Percentiles rank a stretch among this genome's conserved stretches.
phyloP scores from a whole-genome alignment of 208 protist genomes.

The Trypanosoma rangeli region DNA sequence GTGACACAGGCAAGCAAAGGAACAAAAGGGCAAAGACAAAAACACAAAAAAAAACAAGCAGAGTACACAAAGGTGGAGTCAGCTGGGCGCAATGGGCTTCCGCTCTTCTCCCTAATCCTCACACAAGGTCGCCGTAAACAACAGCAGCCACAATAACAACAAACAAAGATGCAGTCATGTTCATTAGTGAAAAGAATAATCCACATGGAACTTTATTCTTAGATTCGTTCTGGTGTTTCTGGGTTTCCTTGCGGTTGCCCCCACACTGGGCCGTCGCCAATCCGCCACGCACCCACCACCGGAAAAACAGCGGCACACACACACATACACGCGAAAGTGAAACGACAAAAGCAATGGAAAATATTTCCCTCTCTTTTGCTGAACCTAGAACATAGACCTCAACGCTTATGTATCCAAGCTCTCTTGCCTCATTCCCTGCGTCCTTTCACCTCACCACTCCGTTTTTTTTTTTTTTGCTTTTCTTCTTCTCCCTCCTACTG shows the following conservation, averaged over 20 bases:
- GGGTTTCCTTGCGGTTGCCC: neutral
- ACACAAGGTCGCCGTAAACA: too few species aligned
- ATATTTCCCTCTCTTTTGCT: neutral
- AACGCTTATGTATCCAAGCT: neutral
- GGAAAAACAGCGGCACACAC: neutral
- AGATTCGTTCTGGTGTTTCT: neutral
- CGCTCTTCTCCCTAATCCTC: too few species aligned
- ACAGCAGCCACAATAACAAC: neutral
- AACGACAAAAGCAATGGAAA: neutral
- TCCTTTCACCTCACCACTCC: neutral
- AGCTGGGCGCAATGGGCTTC: too few species aligned
- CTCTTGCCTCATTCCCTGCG: neutral
- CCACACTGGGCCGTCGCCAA: neutral
- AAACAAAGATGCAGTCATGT: neutral
- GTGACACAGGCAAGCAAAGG: neutral
- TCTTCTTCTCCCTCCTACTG: conserved; percentile 11
- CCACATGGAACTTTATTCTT: neutral
- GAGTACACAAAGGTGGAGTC: neutral
- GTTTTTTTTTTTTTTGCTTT: neutral
- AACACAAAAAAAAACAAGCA: neutral
- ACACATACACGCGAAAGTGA: neutral
- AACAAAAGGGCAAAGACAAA: neutral
- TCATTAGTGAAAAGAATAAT: neutral
- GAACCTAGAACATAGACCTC: neutral
- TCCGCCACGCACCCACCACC: neutral